phyloP scores from a whole-genome alignment of 1,284 basidiomycete genomes.

The Ceraceosorus bombacis region DNA sequence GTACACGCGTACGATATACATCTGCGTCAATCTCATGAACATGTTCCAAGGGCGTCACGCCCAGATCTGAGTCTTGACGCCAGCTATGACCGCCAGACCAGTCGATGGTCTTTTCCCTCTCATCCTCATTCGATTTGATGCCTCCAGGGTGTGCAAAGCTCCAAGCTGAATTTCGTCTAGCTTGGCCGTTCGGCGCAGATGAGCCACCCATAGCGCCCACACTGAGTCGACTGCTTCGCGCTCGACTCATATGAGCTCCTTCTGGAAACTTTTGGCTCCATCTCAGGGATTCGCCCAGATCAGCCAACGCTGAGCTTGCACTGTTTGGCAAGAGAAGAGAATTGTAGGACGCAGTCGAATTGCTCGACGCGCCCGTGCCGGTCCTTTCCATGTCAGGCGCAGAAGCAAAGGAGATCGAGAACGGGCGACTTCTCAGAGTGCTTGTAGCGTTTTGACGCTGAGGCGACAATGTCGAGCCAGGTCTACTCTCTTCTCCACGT shows the following conservation, averaged over 20 bases:
- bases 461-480: too few relatives aligned
- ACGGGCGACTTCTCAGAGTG: not conserved
- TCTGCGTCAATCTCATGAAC: too few relatives aligned
- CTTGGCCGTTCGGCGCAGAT: not conserved
- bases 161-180: slow-evolving; percentile 7
- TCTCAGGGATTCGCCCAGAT: slow-evolving; percentile 10
- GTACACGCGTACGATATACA: too few relatives aligned
- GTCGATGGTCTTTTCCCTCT: not conserved
- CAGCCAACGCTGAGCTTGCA: slow-evolving; percentile 7
- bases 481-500: too few relatives aligned
- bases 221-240: not conserved
- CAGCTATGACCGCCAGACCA: too few relatives aligned
- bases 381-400: too few relatives aligned
- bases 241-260: slow-evolving; percentile 10
- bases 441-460: too few relatives aligned
- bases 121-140: not conserved
- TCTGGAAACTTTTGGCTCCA: slow-evolving; percentile 17
- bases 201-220: not conserved
- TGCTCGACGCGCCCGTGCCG: too few relatives aligned
- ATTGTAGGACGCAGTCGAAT: not conserved
- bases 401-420: not conserved
- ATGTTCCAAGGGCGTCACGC: too few relatives aligned
- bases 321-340: slow-evolving; percentile 5
- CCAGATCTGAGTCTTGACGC: too few relatives aligned
- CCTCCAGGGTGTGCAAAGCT: slow-evolving; percentile 4